These are phyloP conservation scores for Brassica nigra DNA, from an alignment of 345 rosid species.

Conservation along the genomic window DNA sequence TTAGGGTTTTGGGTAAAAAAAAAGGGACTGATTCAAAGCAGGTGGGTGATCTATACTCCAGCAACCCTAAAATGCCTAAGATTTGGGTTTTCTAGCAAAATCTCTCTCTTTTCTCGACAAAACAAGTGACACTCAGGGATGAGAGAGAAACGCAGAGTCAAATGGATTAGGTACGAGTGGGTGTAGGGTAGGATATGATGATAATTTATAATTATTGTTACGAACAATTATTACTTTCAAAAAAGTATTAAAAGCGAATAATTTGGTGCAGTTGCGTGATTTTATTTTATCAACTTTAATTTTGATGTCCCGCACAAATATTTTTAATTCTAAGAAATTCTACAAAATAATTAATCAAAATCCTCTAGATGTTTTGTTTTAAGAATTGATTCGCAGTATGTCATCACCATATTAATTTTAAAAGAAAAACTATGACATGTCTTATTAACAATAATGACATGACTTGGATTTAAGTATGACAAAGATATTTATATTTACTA, in stretches of 20 bases:
- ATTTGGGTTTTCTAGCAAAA: slow-evolving; percentile 4
- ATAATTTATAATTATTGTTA: neutral
- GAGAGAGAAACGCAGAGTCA: slow-evolving; percentile 33
- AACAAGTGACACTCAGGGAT: slow-evolving; percentile 37
- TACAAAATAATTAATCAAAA: no score
- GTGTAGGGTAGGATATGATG: slow-evolving; percentile 31
- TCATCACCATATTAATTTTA: no score
- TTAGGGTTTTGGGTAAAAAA: slow-evolving; percentile 29
- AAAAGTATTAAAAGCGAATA: slow-evolving; percentile 3
- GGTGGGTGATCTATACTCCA: slow-evolving; percentile 40
- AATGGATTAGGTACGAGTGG: slow-evolving; percentile 43
- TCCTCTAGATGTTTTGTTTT: no score
- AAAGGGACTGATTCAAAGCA: slow-evolving; percentile 39
- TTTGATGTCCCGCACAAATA: neutral
- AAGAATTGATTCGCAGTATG: no score
- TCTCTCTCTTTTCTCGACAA: neutral
- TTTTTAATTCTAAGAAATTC: no score
- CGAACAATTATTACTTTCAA: neutral
- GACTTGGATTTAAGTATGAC: no score
- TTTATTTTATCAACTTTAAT: neutral
- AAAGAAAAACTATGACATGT: no score
- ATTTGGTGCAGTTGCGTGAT: slow-evolving; percentile 4
- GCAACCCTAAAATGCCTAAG: slow-evolving; percentile 28
- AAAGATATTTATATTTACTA: no score
- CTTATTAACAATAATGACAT: no score